Evolutionary conservation across 2,329 filamentous ascomycete species (phyloP).

Genomic region (Claviceps citrina): DNA sequence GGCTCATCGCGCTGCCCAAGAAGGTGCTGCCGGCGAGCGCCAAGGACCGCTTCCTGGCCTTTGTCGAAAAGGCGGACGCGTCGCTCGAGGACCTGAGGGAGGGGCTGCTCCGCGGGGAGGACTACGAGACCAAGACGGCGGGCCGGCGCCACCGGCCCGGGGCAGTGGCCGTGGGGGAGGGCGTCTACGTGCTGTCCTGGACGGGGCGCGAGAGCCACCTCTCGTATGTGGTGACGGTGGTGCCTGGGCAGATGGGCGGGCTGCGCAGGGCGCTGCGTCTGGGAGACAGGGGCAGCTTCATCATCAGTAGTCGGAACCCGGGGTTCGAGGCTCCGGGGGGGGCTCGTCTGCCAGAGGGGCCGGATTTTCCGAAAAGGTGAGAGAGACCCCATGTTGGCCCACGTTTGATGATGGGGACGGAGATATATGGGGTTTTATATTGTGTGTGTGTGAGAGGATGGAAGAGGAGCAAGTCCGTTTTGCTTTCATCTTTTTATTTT

Average conservation of each 20-base stretch:
- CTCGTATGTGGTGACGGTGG: conserved; percentile 63
- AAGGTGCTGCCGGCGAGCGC: conserved; percentile 60
- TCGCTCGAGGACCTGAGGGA: conserved; percentile 57
- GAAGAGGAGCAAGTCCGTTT: too few species aligned
- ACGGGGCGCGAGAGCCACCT: conserved; percentile 61
- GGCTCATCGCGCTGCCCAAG: conserved; percentile 68
- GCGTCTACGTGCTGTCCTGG: conserved; percentile 66
- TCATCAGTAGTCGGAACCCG: conserved; percentile 70
- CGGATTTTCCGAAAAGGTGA: conserved; percentile 57
- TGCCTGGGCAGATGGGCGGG: conserved; percentile 49
- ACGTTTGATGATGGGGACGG: too few species aligned
- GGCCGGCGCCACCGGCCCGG: conserved; percentile 54
- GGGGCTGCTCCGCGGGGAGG: conserved; percentile 48
- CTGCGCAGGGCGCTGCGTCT: conserved; percentile 65
- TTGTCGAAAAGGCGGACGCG: conserved; percentile 60
- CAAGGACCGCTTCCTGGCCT: conserved; percentile 60
- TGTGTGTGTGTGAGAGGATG: too few species aligned
- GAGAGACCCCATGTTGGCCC: too few species aligned
- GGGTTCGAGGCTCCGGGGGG: conserved; percentile 49
- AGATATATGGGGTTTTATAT: too few species aligned
- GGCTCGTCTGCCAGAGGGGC: conserved; percentile 44
- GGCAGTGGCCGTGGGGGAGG: conserved; percentile 65
- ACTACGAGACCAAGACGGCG: conserved; percentile 62
- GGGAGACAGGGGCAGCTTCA: conserved; percentile 38
- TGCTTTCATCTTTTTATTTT: too few species aligned